phyloP scores from a whole-genome alignment of 1,284 basidiomycete genomes.

The Thelephora terrestris region DNA sequence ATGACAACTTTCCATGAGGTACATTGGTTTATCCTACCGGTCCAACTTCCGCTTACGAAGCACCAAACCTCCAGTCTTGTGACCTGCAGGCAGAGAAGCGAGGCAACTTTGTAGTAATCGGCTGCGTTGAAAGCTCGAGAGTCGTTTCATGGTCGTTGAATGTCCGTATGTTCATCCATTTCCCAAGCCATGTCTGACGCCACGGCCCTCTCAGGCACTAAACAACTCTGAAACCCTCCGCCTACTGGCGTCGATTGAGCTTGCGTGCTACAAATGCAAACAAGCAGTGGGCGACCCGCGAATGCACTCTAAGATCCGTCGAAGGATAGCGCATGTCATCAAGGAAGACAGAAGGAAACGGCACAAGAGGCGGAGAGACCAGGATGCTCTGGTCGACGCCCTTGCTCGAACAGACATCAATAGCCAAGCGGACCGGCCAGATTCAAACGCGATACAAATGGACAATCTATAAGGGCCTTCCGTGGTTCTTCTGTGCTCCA shows the following conservation, averaged over 20 bases:
- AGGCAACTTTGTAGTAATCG: constrained; percentile 74
- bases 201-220: constrained; percentile 39
- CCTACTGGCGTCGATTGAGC: constrained; percentile 67
- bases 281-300: constrained; percentile 54
- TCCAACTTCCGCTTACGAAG: constrained; percentile 2
- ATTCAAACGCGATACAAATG: constrained; percentile 1
- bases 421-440: constrained; percentile 15
- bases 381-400: constrained; percentile 67
- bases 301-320: constrained; percentile 47
- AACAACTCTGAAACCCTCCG: constrained; percentile 74
- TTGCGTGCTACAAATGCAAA: constrained; percentile 67
- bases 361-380: constrained; percentile 69
- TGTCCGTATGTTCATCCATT: constrained; percentile 28
- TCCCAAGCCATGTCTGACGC: background rate
- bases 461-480: constrained; percentile 3
- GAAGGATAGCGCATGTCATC: constrained; percentile 64
- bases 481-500: background rate
- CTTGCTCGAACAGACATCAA: constrained; percentile 53
- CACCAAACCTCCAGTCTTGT: constrained; percentile 1
- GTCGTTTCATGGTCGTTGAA: constrained; percentile 81
- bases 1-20: constrained; percentile 66
- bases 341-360: constrained; percentile 71
- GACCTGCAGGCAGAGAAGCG: constrained; percentile 74
- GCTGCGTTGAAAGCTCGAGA: constrained; percentile 56
- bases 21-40: constrained; percentile 12